Evolutionary conservation across 805 yeast species (phyloP).

Genomic region (Suhomyces pyralidae): DNA sequence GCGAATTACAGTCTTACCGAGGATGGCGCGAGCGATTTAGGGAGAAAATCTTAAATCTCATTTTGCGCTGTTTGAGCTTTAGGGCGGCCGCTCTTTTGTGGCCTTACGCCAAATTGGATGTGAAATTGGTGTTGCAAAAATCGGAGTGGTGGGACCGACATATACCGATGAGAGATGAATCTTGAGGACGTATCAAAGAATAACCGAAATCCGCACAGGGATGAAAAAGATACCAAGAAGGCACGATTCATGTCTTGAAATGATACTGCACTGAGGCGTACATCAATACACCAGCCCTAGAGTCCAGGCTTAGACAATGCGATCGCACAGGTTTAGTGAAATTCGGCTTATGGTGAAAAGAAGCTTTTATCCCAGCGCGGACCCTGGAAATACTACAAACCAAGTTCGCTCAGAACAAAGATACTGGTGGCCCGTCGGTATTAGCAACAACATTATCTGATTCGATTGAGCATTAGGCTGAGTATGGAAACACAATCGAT

Average conservation of each 20-base stretch:
- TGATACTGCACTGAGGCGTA: not conserved
- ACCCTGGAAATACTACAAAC: not conserved
- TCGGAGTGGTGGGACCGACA: not conserved
- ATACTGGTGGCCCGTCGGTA: not conserved
- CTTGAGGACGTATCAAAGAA: not conserved
- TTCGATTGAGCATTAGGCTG: not conserved
- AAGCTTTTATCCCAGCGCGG: not conserved
- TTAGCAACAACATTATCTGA: not conserved
- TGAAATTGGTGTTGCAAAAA: too few relatives aligned
- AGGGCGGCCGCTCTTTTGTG: too few relatives aligned
- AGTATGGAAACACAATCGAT: not conserved
- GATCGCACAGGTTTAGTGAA: not conserved
- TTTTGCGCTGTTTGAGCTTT: too few relatives aligned
- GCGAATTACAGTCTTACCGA: not conserved
- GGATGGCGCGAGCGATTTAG: too few relatives aligned
- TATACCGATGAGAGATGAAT: not conserved
- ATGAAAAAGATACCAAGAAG: not conserved
- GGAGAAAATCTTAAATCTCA: too few relatives aligned
- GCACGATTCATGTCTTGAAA: not conserved
- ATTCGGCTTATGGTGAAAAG: not conserved
- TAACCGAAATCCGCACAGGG: not conserved
- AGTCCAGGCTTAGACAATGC: not conserved
- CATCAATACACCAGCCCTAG: not conserved
- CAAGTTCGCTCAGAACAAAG: not conserved
- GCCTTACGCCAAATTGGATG: too few relatives aligned